Conservation (phyloP, 441 rosid species). For the Euphorbia corollata region DNA sequence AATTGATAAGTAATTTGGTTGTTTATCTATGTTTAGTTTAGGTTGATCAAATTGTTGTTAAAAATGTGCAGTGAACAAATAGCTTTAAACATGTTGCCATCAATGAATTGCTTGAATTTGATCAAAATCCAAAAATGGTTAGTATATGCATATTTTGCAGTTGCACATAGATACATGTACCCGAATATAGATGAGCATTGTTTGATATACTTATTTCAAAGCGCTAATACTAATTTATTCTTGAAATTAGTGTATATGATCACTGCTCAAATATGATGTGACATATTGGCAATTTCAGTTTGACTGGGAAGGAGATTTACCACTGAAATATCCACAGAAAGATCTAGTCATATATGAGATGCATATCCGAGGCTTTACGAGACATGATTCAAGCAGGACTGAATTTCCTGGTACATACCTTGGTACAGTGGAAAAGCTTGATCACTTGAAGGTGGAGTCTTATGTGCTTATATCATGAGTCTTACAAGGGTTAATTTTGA, state of each 20-base stretch:
- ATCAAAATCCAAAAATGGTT: too few species aligned
- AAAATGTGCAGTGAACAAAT: background rate
- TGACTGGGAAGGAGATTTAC: conserved; percentile 98
- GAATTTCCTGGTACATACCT: conserved; percentile 78
- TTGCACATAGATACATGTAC: background rate
- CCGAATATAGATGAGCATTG: background rate
- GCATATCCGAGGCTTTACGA: conserved; percentile 92
- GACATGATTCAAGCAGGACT: conserved; percentile 66
- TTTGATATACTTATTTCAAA: background rate
- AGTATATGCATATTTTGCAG: background rate
- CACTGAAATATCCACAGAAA: conserved; percentile 55
- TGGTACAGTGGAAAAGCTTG: conserved; percentile 83
- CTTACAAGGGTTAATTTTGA: background rate
- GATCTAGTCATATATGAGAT: conserved; percentile 79
- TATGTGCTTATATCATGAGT: conserved; percentile 1
- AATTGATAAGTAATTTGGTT: background rate
- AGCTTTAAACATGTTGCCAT: background rate
- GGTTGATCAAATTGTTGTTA: background rate
- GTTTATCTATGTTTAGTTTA: background rate
- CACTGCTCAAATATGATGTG: conserved; percentile 12
- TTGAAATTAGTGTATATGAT: background rate
- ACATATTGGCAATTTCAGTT: conserved; percentile 44
- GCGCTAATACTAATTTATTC: background rate
- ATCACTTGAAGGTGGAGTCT: conserved; percentile 71
- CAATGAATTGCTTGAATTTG: background rate